Base-by-base conservation (phyloP, 192 early-diverging fungal genomes). In the Geranomyces variabilis region DNA sequence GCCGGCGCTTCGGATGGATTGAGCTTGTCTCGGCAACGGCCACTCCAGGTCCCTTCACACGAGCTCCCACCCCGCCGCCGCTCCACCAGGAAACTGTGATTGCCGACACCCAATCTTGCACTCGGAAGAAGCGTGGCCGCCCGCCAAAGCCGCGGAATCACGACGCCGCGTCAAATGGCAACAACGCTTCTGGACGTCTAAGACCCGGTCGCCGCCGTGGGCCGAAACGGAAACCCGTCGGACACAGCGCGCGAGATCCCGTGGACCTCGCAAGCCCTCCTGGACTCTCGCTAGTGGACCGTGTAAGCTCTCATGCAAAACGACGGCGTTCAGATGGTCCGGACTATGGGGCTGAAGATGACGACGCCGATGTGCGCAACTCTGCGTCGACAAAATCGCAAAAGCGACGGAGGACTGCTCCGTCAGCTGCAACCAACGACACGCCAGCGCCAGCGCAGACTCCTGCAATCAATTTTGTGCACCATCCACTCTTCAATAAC, bases 191-290 rank as follows among this genome's bases (percentile, higher is more conserved):
- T 19, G 46, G 46, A 47, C 12, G n/a, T n/a, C n/a, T n/a, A n/a
- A n/a, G n/a, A n/a, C n/a, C n/a, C n/a, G n/a, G n/a, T n/a, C n/a
- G n/a, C n/a, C n/a, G n/a, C n/a, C n/a, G n/a, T n/a, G n/a, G n/a
- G n/a, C 3, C 51, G 15, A 53, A 53, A 26, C 51, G 51, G 51
- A 53, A 53, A 53, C 51, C n/a, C 7, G 17, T 53, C 51, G 51
- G n/a, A 53, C 51, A 53, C 24, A 24, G 17, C 17, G 6, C 17
- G 51, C 7, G 15, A 53, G 51, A 4, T 15, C 51, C 51, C 17
- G 6, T 53, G 3, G 51, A 53, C 4, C 7, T 53, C 51, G 4
- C n/a, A 7, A 53, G 51, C 17, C 51, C 51, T 24, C 15, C 51
- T 3, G 36, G 36, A 41, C 10, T 41, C 10, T 53, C 24, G 17